Base-by-base conservation (phyloP, 2,329 filamentous ascomycete species). In the Clarireedia sp. region DNA sequence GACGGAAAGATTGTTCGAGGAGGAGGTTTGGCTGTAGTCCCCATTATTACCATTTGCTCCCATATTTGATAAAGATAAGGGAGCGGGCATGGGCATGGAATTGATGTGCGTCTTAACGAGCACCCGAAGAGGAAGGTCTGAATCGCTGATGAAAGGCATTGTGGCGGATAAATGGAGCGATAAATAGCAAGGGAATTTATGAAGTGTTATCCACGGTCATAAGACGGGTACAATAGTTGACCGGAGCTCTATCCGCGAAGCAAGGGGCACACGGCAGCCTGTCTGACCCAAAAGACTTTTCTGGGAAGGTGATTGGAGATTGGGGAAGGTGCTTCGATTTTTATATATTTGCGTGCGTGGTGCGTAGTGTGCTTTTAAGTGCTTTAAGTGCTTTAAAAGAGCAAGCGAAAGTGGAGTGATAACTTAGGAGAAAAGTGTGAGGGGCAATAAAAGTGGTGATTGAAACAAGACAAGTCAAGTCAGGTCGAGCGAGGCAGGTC, bases 1-100 rank as follows among this genome's bases (percentile, higher is more conserved):
- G 55, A 90, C 80, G 9, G 61, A 59, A 9, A 54, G 59, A 48
- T 51, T 45, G 14, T 52, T 29, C 14, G 45, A 24, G 51, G 55
- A 52, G 21, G 48, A 52, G 21, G 50, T 53, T 33, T 58, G 55
- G 19, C 57, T 53, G 53, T 53, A 56, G 45, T 50, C 51, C 45
- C 29, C 57, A 60, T 60, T 48, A 53, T 56, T 61, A 58, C 26
- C 29, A 29, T 26, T 26, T 9, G 19, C 5, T 5, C 55, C 54
- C 62, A 65, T 63, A 45, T 56, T 64, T 41, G 59, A 55, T 24
- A 45, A 51, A 55, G 23, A 56, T n/a, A 58, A 62, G 54, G 60
- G 58, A 23, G 59, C 57, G 53, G 57, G 53, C 48, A 56, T 44
- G 49, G 56, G 56, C 50, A 58, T 41, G 19, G 53, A 48, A 57